Conservation (phyloP, 1,284 basidiomycete species). For the Blastosporella zonata region DNA sequence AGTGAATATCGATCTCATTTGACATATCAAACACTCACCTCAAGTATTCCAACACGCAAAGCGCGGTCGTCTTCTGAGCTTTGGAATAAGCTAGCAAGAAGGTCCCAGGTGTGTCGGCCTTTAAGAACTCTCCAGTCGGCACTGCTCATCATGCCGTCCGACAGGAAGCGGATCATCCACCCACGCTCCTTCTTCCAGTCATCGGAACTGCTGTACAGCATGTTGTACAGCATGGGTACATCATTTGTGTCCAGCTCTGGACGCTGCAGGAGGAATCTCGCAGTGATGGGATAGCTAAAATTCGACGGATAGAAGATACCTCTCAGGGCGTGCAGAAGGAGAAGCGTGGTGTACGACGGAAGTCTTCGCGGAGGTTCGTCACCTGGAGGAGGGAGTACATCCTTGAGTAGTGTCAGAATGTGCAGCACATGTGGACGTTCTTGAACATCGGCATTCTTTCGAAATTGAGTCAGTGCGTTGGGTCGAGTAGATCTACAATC, state of each 20-base stretch:
- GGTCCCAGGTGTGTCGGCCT: conserved; percentile 83
- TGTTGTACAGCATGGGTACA: conserved; percentile 82
- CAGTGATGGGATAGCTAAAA: conserved; percentile 78
- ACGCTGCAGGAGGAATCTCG: conserved; percentile 82
- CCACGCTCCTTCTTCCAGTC: conserved; percentile 82
- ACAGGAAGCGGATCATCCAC: conserved; percentile 86
- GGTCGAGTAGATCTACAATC: not conserved
- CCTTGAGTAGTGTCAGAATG: conserved; percentile 71
- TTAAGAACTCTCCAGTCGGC: conserved; percentile 83
- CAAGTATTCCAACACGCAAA: conserved; percentile 60
- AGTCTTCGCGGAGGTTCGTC: conserved; percentile 46
- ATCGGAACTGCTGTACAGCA: conserved; percentile 79
- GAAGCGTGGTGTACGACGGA: conserved; percentile 76
- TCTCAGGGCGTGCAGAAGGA: conserved; percentile 78
- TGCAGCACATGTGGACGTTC: conserved; percentile 79
- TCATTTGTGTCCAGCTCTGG: conserved; percentile 72
- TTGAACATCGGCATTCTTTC: conserved; percentile 66
- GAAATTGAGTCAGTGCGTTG: conserved; percentile 8
- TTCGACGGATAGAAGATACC: conserved; percentile 76
- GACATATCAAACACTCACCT: conserved; percentile 42
- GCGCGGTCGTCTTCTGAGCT: conserved; percentile 51
- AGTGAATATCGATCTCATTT: conserved; percentile 3
- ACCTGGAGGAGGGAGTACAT: conserved; percentile 43
- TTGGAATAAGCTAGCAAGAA: conserved; percentile 80
- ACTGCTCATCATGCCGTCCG: conserved; percentile 72